These are phyloP conservation scores for Begonia peltatifolia DNA, from an alignment of 306 rosid species.

Conservation along the genomic window DNA sequence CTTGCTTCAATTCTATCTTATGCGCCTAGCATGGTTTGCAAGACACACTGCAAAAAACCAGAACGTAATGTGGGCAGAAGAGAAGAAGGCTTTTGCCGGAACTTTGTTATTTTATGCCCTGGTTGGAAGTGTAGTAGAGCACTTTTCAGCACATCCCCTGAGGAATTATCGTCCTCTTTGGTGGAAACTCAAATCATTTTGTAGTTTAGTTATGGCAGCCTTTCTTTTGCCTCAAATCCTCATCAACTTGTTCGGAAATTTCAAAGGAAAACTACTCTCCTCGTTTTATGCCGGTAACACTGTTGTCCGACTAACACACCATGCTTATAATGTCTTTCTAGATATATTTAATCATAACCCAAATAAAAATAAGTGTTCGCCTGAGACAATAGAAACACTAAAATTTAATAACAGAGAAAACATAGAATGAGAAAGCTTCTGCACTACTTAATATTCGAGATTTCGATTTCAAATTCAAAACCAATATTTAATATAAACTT, in stretches of 20 bases:
- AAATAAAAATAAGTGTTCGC: no score
- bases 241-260: neutral
- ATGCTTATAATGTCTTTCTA: constrained; percentile 44
- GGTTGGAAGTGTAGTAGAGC: constrained; percentile 38
- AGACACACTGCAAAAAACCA: constrained; percentile 35
- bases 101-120: constrained; percentile 59
- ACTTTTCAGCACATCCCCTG: constrained; percentile 21
- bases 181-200: constrained; percentile 54
- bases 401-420: no score
- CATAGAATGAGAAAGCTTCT: no score
- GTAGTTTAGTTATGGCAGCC: constrained; percentile 58
- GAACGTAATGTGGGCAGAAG: constrained; percentile 42
- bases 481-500: no score
- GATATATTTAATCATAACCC: no score
- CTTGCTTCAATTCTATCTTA: constrained; percentile 59
- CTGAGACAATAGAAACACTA: no score
- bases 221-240: constrained; percentile 67
- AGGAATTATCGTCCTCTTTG: constrained; percentile 18
- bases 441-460: no score
- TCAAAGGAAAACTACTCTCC: no score
- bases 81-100: constrained; percentile 39
- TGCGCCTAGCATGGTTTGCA: constrained; percentile 69
- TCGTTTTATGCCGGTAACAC: no score
- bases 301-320: constrained; percentile 55
- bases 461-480: no score